A percentile compares a stretch with the other conserved stretches of the same genome.
phyloP scores from a whole-genome alignment of 495 filamentous ascomycete species.

The Lasiosphaeria miniovina region DNA sequence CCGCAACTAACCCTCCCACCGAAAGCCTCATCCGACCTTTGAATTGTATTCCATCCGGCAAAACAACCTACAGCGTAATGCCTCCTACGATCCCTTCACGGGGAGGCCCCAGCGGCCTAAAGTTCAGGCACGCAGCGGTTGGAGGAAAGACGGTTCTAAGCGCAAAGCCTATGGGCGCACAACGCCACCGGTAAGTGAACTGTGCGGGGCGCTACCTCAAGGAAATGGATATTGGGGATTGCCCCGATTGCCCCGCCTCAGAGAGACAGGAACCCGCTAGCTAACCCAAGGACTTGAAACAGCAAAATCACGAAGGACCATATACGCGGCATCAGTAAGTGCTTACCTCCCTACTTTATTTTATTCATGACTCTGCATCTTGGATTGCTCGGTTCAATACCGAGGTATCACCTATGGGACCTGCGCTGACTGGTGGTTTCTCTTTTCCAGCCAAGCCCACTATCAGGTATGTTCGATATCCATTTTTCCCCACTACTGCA shows the following conservation, averaged over 20 bases:
- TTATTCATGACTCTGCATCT: background rate
- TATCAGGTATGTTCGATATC: slow-evolving; percentile 56
- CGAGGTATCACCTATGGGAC: slow-evolving; percentile 4
- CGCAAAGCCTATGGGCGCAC: slow-evolving; percentile 7
- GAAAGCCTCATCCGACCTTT: too few species aligned
- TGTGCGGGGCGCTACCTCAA: too few species aligned
- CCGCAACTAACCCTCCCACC: too few species aligned
- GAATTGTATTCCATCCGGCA: too few species aligned
- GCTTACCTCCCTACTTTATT: background rate
- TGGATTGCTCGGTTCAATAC: background rate
- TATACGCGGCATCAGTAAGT: slow-evolving; percentile 63
- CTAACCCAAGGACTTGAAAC: slow-evolving; percentile 4
- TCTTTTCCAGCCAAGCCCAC: slow-evolving; percentile 51
- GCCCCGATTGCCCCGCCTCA: too few species aligned
- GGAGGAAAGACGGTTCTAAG: slow-evolving; percentile 18
- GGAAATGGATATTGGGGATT: too few species aligned
- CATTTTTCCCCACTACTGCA: too few species aligned
- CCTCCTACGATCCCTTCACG: slow-evolving; percentile 21
- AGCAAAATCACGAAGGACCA: slow-evolving; percentile 63
- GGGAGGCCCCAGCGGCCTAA: slow-evolving; percentile 20
- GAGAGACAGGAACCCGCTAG: background rate
- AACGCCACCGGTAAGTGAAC: slow-evolving; percentile 30
- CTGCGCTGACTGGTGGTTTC: too few species aligned
- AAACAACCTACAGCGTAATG: slow-evolving; percentile 10
- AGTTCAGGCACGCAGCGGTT: background rate